Evolutionary conservation across 495 filamentous ascomycete genomes (phyloP).

Genomic region (Neurospora sp.): DNA sequence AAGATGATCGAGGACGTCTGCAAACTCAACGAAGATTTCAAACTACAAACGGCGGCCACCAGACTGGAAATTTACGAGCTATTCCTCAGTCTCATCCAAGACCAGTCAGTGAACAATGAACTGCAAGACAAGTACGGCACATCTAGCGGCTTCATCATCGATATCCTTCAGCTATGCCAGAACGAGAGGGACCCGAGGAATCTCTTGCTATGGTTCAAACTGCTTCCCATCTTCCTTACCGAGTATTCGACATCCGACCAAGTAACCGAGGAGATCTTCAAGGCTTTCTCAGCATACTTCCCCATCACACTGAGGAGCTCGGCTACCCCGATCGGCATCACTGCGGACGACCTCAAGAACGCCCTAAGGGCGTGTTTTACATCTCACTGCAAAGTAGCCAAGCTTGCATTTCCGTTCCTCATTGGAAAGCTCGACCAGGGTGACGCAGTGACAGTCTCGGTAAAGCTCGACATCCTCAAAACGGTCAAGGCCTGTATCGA

Average conservation of each 20-base stretch:
- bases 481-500: slow-evolving; percentile 38
- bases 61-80: slow-evolving; percentile 39
- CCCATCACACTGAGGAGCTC: slow-evolving; percentile 40
- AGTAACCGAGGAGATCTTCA: slow-evolving; percentile 34
- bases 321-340: slow-evolving; percentile 31
- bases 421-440: slow-evolving; percentile 41
- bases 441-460: slow-evolving; percentile 37
- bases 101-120: slow-evolving; percentile 26
- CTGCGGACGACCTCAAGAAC: slow-evolving; percentile 38
- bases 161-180: slow-evolving; percentile 32
- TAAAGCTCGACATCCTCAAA: slow-evolving; percentile 42
- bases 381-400: slow-evolving; percentile 29
- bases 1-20: slow-evolving; percentile 32
- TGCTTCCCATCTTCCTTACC: slow-evolving; percentile 26
- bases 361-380: slow-evolving; percentile 38
- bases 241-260: slow-evolving; percentile 31
- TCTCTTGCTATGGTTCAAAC: slow-evolving; percentile 38
- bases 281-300: slow-evolving; percentile 40
- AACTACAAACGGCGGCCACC: slow-evolving; percentile 30
- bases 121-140: slow-evolving; percentile 30
- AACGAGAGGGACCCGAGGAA: slow-evolving; percentile 40
- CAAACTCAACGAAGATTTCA: slow-evolving; percentile 39
- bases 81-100: slow-evolving; percentile 28
- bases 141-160: slow-evolving; percentile 27
- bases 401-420: slow-evolving; percentile 33